Conservation (phyloP, 495 filamentous ascomycete genomes). For the Trichoderma virens region DNA sequence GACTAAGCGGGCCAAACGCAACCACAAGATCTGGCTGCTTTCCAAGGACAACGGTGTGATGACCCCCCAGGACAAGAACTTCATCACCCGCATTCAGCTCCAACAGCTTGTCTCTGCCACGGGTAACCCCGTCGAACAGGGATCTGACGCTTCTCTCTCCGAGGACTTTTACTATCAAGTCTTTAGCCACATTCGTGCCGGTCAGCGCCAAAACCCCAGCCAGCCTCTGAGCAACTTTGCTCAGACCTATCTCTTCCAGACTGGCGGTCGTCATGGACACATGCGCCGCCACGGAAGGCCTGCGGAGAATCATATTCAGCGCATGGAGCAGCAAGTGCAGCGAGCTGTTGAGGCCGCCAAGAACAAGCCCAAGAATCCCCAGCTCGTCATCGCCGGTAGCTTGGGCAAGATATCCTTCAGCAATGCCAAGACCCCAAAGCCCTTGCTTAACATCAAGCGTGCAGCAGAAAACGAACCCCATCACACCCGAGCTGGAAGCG, state of each 20-base stretch:
- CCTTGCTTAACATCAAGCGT: conserved; percentile 90
- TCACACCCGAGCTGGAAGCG: conserved; percentile 33
- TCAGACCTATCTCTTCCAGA: conserved; percentile 94
- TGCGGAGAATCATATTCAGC: conserved; percentile 90
- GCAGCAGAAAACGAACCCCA: conserved; percentile 53
- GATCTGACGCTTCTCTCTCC: conserved; percentile 66
- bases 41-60: conserved; percentile 95
- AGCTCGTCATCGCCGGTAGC: conserved; percentile 97
- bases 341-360: conserved; percentile 96
- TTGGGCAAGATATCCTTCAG: conserved; percentile 98
- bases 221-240: conserved; percentile 94
- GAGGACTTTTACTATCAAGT: conserved; percentile 99
- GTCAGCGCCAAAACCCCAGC: conserved; percentile 75
- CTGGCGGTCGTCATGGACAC: conserved; percentile 67
- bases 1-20: conserved; percentile 90
- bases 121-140: conserved; percentile 71
- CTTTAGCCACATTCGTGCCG: conserved; percentile 83
- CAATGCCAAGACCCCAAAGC: conserved; percentile 93
- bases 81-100: conserved; percentile 94
- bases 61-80: conserved; percentile 99
- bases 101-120: conserved; percentile 92
- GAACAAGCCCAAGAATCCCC: conserved; percentile 93
- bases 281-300: conserved; percentile 65
- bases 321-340: conserved; percentile 98
- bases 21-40: conserved; percentile 93